phyloP scores from a whole-genome alignment of 257 asterid species.

The Salvia splendens region DNA sequence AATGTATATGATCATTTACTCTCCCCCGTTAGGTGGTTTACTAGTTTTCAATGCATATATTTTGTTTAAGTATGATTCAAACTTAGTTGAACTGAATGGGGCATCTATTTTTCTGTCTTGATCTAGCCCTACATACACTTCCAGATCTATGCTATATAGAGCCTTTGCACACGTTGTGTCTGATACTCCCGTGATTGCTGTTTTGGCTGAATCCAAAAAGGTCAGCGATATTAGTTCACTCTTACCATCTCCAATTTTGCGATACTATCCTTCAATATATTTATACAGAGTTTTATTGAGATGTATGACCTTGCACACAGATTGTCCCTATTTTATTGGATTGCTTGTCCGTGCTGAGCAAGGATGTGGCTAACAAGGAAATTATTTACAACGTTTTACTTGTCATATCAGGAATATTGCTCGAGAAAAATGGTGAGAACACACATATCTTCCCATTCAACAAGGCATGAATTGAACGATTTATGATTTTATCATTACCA shows the following conservation, averaged over 20 bases:
- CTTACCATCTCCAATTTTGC: constrained; percentile 13
- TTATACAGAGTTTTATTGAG: constrained; percentile 28
- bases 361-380: constrained; percentile 59
- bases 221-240: constrained; percentile 42
- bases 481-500: not conserved
- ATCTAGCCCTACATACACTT: constrained; percentile 30
- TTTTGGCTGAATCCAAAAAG: constrained; percentile 76
- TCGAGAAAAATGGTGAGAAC: constrained; percentile 70
- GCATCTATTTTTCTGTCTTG: constrained; percentile 22
- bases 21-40: not conserved
- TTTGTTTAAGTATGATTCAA: not conserved
- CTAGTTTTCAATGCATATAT: constrained; percentile 16
- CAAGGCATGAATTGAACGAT: constrained; percentile 6
- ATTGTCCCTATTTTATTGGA: constrained; percentile 72
- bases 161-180: constrained; percentile 74
- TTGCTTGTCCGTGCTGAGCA: constrained; percentile 59
- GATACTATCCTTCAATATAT: constrained; percentile 4
- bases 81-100: constrained; percentile 15
- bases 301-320: constrained; percentile 49
- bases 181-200: constrained; percentile 72
- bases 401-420: constrained; percentile 74
- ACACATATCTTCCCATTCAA: constrained; percentile 17
- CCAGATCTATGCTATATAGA: constrained; percentile 75
- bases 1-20: constrained; percentile 1
- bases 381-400: constrained; percentile 64